phyloP scores from a whole-genome alignment of 805 yeast genomes.

The Candida pseudofarinosa region DNA sequence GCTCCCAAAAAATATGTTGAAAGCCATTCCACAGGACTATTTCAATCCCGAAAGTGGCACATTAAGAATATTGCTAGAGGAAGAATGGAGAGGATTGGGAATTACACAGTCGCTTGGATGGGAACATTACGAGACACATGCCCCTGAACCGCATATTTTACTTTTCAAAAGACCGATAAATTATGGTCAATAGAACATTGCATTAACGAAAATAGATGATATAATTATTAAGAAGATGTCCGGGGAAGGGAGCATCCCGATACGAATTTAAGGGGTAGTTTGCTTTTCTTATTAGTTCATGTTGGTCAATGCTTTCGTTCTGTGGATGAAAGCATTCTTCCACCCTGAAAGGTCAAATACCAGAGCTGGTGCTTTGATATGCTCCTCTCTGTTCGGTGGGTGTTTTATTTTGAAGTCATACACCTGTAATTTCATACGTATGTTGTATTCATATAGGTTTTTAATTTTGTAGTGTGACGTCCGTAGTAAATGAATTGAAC shows the following conservation, averaged over 20 bases:
- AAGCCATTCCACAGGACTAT: conserved; percentile 89
- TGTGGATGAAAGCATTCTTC: background rate
- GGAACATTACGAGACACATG: conserved; percentile 96
- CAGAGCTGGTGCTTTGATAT: background rate
- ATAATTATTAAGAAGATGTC: background rate
- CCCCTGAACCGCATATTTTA: conserved; percentile 97
- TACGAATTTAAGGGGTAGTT: too few species aligned
- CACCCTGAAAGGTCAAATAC: background rate
- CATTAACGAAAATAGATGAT: background rate
- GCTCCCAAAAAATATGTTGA: conserved; percentile 93
- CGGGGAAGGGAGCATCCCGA: background rate
- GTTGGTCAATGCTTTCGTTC: too few species aligned
- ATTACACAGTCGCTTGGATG: conserved; percentile 96
- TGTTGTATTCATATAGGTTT: background rate
- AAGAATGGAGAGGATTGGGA: conserved; percentile 98
- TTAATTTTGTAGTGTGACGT: background rate
- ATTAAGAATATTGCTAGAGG: conserved; percentile 82
- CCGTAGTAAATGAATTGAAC: background rate
- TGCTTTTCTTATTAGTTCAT: too few species aligned
- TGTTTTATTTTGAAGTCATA: too few species aligned
- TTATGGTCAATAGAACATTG: conserved; percentile 36
- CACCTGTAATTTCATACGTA: background rate
- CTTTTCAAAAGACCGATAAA: conserved; percentile 68
- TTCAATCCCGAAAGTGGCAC: conserved; percentile 94
- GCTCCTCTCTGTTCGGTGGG: too few species aligned